phyloP scores from a whole-genome alignment of 768 basidiomycete genomes.

The Cubamyces lactineus region DNA sequence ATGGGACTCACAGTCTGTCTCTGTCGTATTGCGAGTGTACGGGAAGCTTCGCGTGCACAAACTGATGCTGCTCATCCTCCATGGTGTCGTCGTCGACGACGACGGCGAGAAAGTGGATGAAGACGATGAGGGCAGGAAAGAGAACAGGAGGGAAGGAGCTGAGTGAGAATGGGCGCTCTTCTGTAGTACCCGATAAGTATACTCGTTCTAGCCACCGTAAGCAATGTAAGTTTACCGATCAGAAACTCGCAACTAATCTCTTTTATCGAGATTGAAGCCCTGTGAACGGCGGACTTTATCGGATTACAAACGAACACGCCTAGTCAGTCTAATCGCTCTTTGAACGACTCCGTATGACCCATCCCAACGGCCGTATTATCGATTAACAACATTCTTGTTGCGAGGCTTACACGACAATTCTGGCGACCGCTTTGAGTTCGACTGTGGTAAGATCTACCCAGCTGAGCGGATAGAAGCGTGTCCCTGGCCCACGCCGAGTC shows the following conservation, averaged over 20 bases:
- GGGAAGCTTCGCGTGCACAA: slow-evolving; percentile 31
- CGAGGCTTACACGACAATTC: too few relatives aligned
- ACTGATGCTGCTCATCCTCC: slow-evolving; percentile 31
- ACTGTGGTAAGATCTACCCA: background rate
- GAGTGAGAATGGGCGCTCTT: slow-evolving; percentile 10
- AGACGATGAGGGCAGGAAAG: slow-evolving; percentile 7
- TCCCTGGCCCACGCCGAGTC: slow-evolving; percentile 4
- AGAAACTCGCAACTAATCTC: slow-evolving; percentile 4
- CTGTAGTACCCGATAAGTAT: slow-evolving; percentile 5
- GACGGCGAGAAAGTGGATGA: slow-evolving; percentile 1
- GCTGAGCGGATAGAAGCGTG: too few relatives aligned
- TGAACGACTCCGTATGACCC: too few relatives aligned
- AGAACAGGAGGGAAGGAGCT: slow-evolving; percentile 4
- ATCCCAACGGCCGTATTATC: too few relatives aligned
- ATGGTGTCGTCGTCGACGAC: slow-evolving; percentile 18
- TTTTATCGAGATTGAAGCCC: slow-evolving; percentile 2
- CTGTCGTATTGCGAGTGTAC: slow-evolving; percentile 36
- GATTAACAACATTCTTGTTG: too few relatives aligned
- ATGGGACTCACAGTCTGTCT: slow-evolving; percentile 42
- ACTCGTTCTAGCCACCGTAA: slow-evolving; percentile 4
- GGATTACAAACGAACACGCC: slow-evolving; percentile 3
- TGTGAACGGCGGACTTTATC: background rate
- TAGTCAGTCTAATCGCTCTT: too few relatives aligned
- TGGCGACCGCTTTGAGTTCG: too few relatives aligned
- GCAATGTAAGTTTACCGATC: slow-evolving; percentile 8